A percentile compares a stretch with the other conserved stretches of the same genome.
phyloP scores from a whole-genome alignment of 2,329 filamentous ascomycete genomes.

The Amylocarpus encephaloides region DNA sequence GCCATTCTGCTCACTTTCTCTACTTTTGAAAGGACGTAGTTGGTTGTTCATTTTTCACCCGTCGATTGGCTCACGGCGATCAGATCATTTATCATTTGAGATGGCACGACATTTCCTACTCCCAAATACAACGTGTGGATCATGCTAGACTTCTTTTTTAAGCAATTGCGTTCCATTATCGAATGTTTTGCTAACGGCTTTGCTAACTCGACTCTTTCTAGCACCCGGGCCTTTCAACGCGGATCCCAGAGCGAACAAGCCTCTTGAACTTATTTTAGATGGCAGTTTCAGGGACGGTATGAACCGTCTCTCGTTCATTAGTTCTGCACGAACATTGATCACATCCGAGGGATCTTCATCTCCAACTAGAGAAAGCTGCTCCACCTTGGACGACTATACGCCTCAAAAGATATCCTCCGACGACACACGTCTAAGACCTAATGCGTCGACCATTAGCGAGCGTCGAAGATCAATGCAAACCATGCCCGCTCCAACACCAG shows the following conservation, averaged over 20 bases:
- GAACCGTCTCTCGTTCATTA: slow-evolving; percentile 53
- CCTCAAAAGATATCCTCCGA: slow-evolving; percentile 15
- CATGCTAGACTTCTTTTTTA: no score
- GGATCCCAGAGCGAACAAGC: background rate
- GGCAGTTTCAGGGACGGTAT: slow-evolving; percentile 46
- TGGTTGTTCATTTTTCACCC: no score
- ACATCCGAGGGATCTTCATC: slow-evolving; percentile 52
- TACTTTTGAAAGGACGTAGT: no score
- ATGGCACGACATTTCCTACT: no score
- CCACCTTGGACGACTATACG: slow-evolving; percentile 23
- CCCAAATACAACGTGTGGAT: no score
- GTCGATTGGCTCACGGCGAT: no score
- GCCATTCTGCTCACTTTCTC: no score
- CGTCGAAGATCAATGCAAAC: slow-evolving; percentile 30
- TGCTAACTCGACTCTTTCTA: no score
- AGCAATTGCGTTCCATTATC: no score
- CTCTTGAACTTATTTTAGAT: slow-evolving; percentile 49
- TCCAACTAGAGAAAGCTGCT: slow-evolving; percentile 48
- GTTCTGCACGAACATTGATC: slow-evolving; percentile 52
- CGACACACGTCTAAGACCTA: slow-evolving; percentile 21
- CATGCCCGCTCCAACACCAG: slow-evolving; percentile 16
- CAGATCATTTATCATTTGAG: no score
- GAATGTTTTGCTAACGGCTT: no score
- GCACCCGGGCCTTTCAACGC: background rate
- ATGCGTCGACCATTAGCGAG: slow-evolving; percentile 25